These are phyloP conservation scores for Geosmithia morbida DNA, from an alignment of 2,329 filamentous ascomycete species.

Conservation along the genomic window DNA sequence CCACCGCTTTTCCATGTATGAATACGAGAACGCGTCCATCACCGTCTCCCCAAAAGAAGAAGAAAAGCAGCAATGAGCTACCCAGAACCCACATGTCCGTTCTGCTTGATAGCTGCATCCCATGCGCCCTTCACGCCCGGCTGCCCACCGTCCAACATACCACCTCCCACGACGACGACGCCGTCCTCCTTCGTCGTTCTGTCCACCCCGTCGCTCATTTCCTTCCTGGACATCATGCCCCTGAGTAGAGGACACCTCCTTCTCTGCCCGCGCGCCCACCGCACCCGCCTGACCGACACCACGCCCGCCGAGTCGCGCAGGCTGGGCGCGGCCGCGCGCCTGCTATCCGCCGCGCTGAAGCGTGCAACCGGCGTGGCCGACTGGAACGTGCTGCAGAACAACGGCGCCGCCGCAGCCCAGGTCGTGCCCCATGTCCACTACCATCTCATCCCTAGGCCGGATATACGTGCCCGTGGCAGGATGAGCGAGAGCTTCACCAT, in stretches of 20 bases:
- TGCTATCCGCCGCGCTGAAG: conserved; percentile 59
- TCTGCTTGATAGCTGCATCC: conserved; percentile 41
- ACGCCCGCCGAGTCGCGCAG: conserved; percentile 47
- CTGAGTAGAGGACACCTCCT: conserved; percentile 73
- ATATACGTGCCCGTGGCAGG: conserved; percentile 38
- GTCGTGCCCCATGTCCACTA: conserved; percentile 92
- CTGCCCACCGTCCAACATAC: conserved; percentile 20
- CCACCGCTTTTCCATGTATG: too few species aligned
- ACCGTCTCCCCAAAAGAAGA: too few species aligned
- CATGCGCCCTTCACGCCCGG: conserved; percentile 36
- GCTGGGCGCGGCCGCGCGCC: conserved; percentile 52
- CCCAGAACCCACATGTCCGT: conserved; percentile 31
- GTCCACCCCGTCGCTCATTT: conserved; percentile 62
- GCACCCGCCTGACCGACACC: conserved; percentile 63
- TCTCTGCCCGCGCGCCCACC: conserved; percentile 64
- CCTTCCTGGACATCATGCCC: conserved; percentile 89
- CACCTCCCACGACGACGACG: conserved; percentile 18
- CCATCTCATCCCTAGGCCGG: conserved; percentile 79
- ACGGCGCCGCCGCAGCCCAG: conserved; percentile 77
- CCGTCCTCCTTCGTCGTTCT: conserved; percentile 53
- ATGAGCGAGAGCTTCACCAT: conserved; percentile 60
- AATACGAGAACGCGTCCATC: too few species aligned
- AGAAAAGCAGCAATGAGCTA: too few species aligned
- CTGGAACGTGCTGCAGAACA: conserved; percentile 97
- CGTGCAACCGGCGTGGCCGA: conserved; percentile 58